Conservation (phyloP, 1,139 yeast species). For the Candida labiduridarum region DNA sequence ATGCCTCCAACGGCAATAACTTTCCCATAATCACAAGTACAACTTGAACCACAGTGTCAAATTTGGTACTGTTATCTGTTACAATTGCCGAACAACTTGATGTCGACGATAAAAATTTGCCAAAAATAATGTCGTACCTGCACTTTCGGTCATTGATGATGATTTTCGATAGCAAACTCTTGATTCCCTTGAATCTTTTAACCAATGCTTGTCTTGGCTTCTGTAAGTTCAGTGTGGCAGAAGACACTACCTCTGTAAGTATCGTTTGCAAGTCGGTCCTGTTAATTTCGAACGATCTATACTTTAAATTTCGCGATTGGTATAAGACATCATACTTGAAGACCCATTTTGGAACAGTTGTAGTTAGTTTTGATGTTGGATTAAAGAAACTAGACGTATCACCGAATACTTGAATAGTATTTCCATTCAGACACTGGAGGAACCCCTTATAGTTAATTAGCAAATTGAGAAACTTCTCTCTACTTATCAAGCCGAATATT, state of each 20-base stretch:
- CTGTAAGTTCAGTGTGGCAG: not conserved
- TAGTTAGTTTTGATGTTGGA: not conserved
- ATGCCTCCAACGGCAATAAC: constrained; percentile 52
- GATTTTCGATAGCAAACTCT: constrained; percentile 8
- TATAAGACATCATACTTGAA: constrained; percentile 5
- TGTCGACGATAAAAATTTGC: constrained; percentile 4
- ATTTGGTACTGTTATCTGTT: constrained; percentile 23
- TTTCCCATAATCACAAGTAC: constrained; percentile 44
- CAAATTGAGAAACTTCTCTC: constrained; percentile 29
- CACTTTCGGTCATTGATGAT: constrained; percentile 26
- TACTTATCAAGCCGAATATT: constrained; percentile 35
- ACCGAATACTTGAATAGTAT: constrained; percentile 42
- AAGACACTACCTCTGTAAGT: not conserved
- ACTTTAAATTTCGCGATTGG: not conserved
- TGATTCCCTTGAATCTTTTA: constrained; percentile 10
- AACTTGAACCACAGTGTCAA: constrained; percentile 39
- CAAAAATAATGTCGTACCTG: constrained; percentile 21
- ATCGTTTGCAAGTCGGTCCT: not conserved
- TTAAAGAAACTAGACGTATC: constrained; percentile 1
- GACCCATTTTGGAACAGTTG: not conserved
- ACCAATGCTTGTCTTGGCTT: constrained; percentile 1
- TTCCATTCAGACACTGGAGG: constrained; percentile 15
- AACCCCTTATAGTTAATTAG: constrained; percentile 32
- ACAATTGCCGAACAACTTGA: constrained; percentile 17
- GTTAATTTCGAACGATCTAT: constrained; percentile 1